phyloP scores from a whole-genome alignment of 2,329 filamentous ascomycete species.

The Curvularia sp. region DNA sequence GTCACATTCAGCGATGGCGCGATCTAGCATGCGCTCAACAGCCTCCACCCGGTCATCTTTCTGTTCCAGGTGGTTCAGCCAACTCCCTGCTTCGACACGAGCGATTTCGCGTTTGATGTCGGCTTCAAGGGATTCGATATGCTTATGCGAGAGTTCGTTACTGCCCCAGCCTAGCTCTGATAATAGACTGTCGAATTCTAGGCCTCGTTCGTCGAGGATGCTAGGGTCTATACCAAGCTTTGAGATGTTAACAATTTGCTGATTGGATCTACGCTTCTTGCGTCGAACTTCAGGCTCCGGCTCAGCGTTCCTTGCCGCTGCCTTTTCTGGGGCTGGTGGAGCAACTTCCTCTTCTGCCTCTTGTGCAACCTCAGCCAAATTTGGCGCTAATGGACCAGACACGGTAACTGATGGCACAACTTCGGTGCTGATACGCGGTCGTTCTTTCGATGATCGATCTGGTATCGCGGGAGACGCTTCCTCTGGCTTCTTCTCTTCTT shows the following conservation, averaged over 20 bases:
- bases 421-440: slow-evolving; percentile 42
- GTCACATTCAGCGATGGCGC: slow-evolving; percentile 92
- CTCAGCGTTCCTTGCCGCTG: slow-evolving; percentile 26
- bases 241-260: slow-evolving; percentile 79
- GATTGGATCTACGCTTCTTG: slow-evolving; percentile 70
- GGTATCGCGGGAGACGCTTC: slow-evolving; percentile 30
- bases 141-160: slow-evolving; percentile 74
- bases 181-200: slow-evolving; percentile 82
- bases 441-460: slow-evolving; percentile 41
- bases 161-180: slow-evolving; percentile 91
- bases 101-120: slow-evolving; percentile 89
- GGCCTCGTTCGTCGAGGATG: slow-evolving; percentile 76
- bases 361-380: slow-evolving; percentile 24
- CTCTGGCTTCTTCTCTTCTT: slow-evolving; percentile 40
- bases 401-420: slow-evolving; percentile 46
- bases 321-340: slow-evolving; percentile 50
- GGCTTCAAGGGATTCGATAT: slow-evolving; percentile 79
- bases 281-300: slow-evolving; percentile 59
- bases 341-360: slow-evolving; percentile 40
- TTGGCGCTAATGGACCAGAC: slow-evolving; percentile 41
- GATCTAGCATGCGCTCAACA: slow-evolving; percentile 84
- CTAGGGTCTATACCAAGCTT: slow-evolving; percentile 78
- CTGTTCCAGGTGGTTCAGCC: slow-evolving; percentile 82
- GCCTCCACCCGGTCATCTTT: slow-evolving; percentile 90
- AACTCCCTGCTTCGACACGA: slow-evolving; percentile 89